Base-by-base conservation (phyloP, 441 rosid genomes). In the Sinapis alba region DNA sequence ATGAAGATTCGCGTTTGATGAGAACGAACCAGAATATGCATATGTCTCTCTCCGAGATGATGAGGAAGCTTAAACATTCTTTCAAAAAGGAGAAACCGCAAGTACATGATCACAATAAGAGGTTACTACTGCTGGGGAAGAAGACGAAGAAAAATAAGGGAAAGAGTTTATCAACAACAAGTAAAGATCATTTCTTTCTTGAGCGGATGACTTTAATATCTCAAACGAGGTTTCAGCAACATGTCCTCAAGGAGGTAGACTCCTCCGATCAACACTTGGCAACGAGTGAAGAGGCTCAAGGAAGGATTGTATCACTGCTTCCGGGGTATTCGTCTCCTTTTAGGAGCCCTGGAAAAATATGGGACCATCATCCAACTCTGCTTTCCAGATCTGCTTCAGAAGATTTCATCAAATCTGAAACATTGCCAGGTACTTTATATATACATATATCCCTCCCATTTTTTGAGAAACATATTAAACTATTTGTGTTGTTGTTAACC, bases 171-270 rank as follows among this genome's bases (percentile, higher is more conserved):
- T 86, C 90, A 27, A 16, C 63, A 41, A 32, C 34, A 1, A 83
- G 84, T 18, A 96, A 91, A 87, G 97, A 96, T 16, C 97, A 86
- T 78, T 91, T 93, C 83, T 96, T 86, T 71, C 77, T 90, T 28
- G 98, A 96, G 88, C 91, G 83, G 81, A 86, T 90, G 68, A 82
- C 88, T 68, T 79, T 85, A 11, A 30, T 16, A 2, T 64, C 80
- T 41, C 76, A 20, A 26, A 79, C 81, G 47, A 45, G 41, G 7
- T 13, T n/a, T 45, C 56, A 24, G 4, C 58, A 26, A 50, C 87
- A 91, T 23, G 93, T 87, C 16, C 0, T 43, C 77, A 89, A 91
- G 69, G 89, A 81, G n/a, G n/a, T n/a, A n/a, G n/a, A n/a, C n/a
- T n/a, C n/a, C n/a, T n/a, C n/a, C 67, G 78, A 73, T 78, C 79